Conservation (phyloP, 2,329 filamentous ascomycete genomes). For the Ophiostoma sp. region DNA sequence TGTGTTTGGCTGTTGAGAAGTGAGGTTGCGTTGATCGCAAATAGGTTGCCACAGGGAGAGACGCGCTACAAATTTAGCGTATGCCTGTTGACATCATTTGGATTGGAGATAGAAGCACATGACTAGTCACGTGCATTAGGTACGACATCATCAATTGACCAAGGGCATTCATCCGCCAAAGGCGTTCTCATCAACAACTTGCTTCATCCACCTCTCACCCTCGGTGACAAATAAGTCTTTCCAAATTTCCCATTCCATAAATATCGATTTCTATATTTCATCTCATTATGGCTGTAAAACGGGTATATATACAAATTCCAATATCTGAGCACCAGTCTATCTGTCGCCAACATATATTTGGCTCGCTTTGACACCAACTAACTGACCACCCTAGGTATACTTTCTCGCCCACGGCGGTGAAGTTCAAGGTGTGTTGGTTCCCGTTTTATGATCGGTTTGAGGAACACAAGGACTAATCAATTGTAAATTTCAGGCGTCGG, state of each 20-base stretch:
- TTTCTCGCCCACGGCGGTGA: conserved; percentile 63
- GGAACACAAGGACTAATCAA: background rate
- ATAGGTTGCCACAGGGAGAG: conserved; percentile 4
- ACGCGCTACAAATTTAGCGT: background rate
- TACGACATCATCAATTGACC: background rate
- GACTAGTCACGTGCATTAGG: background rate
- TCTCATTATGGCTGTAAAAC: conserved; percentile 27
- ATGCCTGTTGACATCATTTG: conserved; percentile 14
- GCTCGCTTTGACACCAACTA: background rate
- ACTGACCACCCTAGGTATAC: conserved; percentile 48
- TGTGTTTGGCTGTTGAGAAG: background rate
- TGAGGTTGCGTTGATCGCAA: background rate
- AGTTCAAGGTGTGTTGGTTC: conserved; percentile 60
- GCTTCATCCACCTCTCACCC: background rate
- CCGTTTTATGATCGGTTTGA: background rate
- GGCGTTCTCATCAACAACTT: background rate
- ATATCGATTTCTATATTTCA: background rate
- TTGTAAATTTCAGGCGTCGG: conserved; percentile 61
- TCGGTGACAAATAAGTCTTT: background rate
- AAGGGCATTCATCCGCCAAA: background rate
- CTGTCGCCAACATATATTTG: background rate
- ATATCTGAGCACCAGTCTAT: background rate
- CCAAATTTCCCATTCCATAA: too few species aligned
- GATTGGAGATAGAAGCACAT: background rate
- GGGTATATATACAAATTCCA: conserved; percentile 26